Conservation (phyloP, 768 basidiomycete species). For the Phylloporus scabripes region DNA sequence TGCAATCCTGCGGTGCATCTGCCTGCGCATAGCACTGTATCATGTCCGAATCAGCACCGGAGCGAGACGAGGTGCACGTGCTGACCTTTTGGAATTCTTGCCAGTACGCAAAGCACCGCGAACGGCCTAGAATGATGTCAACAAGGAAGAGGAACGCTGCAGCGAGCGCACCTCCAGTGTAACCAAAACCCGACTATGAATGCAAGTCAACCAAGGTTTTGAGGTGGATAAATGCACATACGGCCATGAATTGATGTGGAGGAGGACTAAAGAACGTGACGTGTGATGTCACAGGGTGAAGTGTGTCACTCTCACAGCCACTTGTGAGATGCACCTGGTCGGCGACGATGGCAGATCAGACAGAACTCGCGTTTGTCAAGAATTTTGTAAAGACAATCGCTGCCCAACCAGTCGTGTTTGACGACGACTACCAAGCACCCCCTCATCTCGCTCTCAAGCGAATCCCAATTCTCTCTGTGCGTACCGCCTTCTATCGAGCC, state of each 20-base stretch:
- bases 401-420: conserved; percentile 60
- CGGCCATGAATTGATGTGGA: conserved; percentile 33
- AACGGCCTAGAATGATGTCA: conserved; percentile 49
- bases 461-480: conserved; percentile 64
- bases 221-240: conserved; percentile 20
- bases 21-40: conserved; percentile 79
- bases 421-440: conserved; percentile 74
- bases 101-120: conserved; percentile 89
- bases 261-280: conserved; percentile 17
- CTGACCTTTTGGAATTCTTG: conserved; percentile 77
- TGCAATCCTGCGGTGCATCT: conserved; percentile 70
- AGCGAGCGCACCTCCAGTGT: conserved; percentile 49
- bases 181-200: conserved; percentile 59
- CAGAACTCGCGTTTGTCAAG: conserved; percentile 58
- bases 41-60: conserved; percentile 6
- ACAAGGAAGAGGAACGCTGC: background rate
- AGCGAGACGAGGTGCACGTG: background rate
- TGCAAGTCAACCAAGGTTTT: conserved; percentile 8
- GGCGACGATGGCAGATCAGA: conserved; percentile 47
- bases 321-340: background rate
- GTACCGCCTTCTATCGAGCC: conserved; percentile 14
- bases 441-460: conserved; percentile 59
- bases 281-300: conserved; percentile 16
- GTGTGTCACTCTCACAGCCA: conserved; percentile 22
- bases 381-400: conserved; percentile 60